These are phyloP conservation scores for Royoungia palumana DNA, from an alignment of 768 basidiomycete species.

Conservation along the genomic window DNA sequence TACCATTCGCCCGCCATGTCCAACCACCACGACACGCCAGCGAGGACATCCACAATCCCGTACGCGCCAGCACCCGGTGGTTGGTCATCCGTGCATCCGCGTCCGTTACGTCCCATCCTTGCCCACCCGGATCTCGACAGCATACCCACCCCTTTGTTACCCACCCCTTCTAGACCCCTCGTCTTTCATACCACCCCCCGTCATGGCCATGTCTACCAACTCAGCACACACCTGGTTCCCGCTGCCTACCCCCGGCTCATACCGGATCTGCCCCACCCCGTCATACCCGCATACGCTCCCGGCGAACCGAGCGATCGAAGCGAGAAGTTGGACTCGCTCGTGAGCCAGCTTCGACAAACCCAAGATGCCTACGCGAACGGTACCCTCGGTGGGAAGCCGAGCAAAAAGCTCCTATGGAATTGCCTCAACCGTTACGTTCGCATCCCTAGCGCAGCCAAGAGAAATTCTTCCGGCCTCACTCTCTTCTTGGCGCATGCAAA, in stretches of 20 bases:
- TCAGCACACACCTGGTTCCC: constrained; percentile 31
- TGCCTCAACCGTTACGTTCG: constrained; percentile 67
- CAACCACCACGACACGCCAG: background rate
- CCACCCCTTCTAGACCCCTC: constrained; percentile 16
- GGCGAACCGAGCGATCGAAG: constrained; percentile 9
- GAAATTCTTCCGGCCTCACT: constrained; percentile 45
- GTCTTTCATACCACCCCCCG: constrained; percentile 18
- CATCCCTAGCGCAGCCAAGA: background rate
- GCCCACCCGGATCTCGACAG: constrained; percentile 10
- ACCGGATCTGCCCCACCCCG: constrained; percentile 22
- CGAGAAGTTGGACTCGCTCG: constrained; percentile 6
- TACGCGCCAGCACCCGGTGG: constrained; percentile 14
- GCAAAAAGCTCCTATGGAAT: constrained; percentile 54
- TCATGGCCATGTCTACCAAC: constrained; percentile 15
- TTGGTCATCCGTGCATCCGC: constrained; percentile 23
- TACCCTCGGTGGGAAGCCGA: constrained; percentile 13
- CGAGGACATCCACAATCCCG: constrained; percentile 15
- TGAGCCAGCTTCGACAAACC: constrained; percentile 18
- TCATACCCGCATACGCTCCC: constrained; percentile 13
- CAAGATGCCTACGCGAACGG: constrained; percentile 13
- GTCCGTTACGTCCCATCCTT: constrained; percentile 15
- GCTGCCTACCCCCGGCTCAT: constrained; percentile 26
- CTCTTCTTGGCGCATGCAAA: constrained; percentile 80
- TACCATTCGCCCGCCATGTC: no score
- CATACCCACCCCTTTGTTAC: constrained; percentile 13